Percentiles rank a stretch among this genome's conserved stretches.
Conservation (phyloP, 352 stramenopile species). For the Pythium apleroticum region DNA sequence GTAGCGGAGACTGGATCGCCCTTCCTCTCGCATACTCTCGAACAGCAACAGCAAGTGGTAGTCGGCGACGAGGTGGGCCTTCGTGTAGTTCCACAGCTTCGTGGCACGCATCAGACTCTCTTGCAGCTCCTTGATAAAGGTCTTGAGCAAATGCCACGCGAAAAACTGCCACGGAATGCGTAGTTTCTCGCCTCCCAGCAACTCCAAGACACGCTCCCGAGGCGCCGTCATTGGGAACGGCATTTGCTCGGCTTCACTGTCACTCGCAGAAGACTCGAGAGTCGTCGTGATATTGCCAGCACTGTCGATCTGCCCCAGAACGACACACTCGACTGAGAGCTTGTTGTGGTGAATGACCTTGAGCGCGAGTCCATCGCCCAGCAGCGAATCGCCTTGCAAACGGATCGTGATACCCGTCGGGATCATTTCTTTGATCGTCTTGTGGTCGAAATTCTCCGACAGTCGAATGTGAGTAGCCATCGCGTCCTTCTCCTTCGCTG, state of each 20-base stretch:
- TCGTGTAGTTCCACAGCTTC: conserved; percentile 83
- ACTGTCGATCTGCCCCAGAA: conserved; percentile 49
- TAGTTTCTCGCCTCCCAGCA: conserved; percentile 83
- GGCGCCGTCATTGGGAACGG: conserved; percentile 14
- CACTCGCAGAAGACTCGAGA: conserved; percentile 33
- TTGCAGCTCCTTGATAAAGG: conserved; percentile 71
- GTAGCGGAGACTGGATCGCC: conserved; percentile 71
- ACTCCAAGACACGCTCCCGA: conserved; percentile 65
- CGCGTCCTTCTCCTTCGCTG: conserved; percentile 38
- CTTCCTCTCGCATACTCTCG: conserved; percentile 69
- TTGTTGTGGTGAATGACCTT: conserved; percentile 85
- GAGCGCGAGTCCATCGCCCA: conserved; percentile 70
- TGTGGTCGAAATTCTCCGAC: conserved; percentile 89
- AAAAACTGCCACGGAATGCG: conserved; percentile 77
- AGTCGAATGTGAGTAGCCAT: conserved; percentile 78
- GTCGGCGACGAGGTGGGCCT: conserved; percentile 76
- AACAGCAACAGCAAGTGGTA: conserved; percentile 84
- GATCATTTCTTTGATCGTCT: conserved; percentile 90
- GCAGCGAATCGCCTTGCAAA: conserved; percentile 74
- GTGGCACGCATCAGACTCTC: conserved; percentile 70
- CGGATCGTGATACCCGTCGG: conserved; percentile 82
- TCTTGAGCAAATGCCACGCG: conserved; percentile 67
- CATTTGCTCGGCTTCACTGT: conserved; percentile 20
- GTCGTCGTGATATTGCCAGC: conserved; percentile 24
- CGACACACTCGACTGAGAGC: conserved; percentile 81